Evolutionary conservation across 2,329 filamentous ascomycete genomes (phyloP), one percentile per base, ranked within the genome.

Genomic region (Monosporascus cannonballus): DNA sequence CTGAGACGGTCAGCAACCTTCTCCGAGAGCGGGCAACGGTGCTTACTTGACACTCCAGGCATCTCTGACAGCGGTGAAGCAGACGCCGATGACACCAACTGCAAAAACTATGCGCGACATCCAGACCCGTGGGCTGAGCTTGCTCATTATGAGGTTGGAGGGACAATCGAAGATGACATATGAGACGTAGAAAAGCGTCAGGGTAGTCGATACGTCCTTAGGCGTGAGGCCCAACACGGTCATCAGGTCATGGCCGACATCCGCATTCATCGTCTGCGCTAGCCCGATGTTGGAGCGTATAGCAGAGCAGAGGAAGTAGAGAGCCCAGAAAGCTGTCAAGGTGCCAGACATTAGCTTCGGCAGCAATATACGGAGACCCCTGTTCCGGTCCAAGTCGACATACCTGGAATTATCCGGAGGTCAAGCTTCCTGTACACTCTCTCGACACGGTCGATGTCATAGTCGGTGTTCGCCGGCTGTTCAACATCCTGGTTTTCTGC

Each of bases 241-340:
- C 60, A 80, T 80, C n/a, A 96, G 81, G 65, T 94, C 86, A 66
- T 96, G 90, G 36, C 80, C 78, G 42, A 79, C 71, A 18, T 78
- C 71, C 30, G 71, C 71, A 71, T 96, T 96, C 91, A 96, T 96
- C 1, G 91, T 96, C 73, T 96, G 90, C n/a, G 91, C 89, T 60
- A 96, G 84, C 56, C 90, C 90, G 59, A 96, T 89, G 71, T 95
- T 96, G 63, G 90, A 94, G 50, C 90, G 85, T 64, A 96, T 94
- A 55, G 90, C 91, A 0, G 90, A 94, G 76, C 90, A 94, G 58
- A 96, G 80, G 67, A 96, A 96, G 73, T 96, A 96, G 17, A 96
- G 79, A 17, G 86, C 70, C 91, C 91, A 96, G 70, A 96, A 93
- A 30, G 91, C 89, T 79, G 56, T 22, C 25, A 8, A 50, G 45